phyloP scores from a whole-genome alignment of 163 green algal species.

The Volvox carteri region DNA sequence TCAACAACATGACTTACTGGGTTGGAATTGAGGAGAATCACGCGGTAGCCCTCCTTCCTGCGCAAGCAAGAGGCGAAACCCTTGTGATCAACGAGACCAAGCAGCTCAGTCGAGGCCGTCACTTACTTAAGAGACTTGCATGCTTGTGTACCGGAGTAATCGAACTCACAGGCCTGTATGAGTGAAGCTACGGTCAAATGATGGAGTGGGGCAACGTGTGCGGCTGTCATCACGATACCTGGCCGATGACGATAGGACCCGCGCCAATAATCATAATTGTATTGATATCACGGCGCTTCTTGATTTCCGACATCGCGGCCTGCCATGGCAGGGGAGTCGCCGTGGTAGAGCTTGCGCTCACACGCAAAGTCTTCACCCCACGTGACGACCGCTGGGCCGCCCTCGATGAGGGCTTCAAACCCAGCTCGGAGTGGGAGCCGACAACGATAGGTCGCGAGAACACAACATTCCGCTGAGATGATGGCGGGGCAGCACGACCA shows the following conservation, averaged over 20 bases:
- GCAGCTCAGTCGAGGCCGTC: background rate
- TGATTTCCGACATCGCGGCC: constrained; percentile 75
- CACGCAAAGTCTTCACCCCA: constrained; percentile 22
- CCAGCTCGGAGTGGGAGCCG: constrained; percentile 32
- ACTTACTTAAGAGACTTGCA: constrained; percentile 95
- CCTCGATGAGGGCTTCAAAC: constrained; percentile 35
- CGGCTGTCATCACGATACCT: constrained; percentile 69
- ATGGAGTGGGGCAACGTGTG: background rate
- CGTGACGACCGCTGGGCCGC: constrained; percentile 31
- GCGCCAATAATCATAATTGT: constrained; percentile 95
- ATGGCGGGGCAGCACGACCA: background rate
- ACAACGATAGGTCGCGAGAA: constrained; percentile 45
- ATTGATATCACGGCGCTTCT: constrained; percentile 92
- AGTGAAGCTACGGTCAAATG: background rate
- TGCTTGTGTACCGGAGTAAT: constrained; percentile 99
- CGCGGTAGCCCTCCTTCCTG: constrained; percentile 94
- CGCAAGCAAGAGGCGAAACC: constrained; percentile 33
- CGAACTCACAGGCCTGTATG: constrained; percentile 97
- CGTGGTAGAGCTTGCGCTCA: background rate
- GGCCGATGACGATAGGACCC: constrained; percentile 98
- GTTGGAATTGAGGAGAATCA: constrained; percentile 99
- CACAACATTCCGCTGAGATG: constrained; percentile 9
- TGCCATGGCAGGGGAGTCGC: constrained; percentile 69
- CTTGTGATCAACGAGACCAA: constrained; percentile 42
- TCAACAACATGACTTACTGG: constrained; percentile 74